A percentile compares a stretch with the other conserved stretches of the same genome.
These are phyloP conservation scores for Zopfochytrium polystomum DNA, from an alignment of 371 early-diverging fungal genomes.

Conservation along the genomic window DNA sequence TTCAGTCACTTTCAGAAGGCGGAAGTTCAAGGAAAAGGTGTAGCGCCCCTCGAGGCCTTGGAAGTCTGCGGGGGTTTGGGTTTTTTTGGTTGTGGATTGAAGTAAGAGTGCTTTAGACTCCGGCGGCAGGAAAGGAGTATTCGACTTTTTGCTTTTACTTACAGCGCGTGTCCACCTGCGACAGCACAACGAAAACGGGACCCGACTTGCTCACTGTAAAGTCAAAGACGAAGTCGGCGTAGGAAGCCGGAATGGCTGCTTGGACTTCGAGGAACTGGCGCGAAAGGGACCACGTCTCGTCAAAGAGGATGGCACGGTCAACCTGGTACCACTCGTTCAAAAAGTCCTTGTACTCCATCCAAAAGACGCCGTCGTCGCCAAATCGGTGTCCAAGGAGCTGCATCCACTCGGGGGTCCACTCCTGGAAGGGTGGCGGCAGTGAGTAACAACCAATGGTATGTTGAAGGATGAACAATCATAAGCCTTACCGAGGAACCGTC, in stretches of 20 bases:
- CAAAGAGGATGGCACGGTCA: slow-evolving; percentile 41
- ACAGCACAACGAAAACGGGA: slow-evolving; percentile 19
- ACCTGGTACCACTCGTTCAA: slow-evolving; percentile 35
- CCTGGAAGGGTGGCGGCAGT: no score
- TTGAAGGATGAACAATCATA: no score
- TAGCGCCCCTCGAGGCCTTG: no score
- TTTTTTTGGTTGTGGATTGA: no score
- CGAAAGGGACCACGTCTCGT: slow-evolving; percentile 17
- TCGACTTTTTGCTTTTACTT: background rate
- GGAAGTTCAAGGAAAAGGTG: no score
- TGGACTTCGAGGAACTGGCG: slow-evolving; percentile 7
- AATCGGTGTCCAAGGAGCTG: slow-evolving; percentile 32
- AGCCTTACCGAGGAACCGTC: slow-evolving; percentile 30
- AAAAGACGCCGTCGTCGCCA: slow-evolving; percentile 47
- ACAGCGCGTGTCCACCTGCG: slow-evolving; percentile 20
- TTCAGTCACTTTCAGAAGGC: no score
- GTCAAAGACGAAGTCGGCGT: slow-evolving; percentile 5
- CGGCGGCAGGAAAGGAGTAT: slow-evolving; percentile 4
- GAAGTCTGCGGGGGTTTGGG: no score
- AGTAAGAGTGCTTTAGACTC: slow-evolving; percentile 2
- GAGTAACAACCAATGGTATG: no score
- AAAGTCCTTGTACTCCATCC: slow-evolving; percentile 43
- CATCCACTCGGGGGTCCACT: slow-evolving; percentile 43
- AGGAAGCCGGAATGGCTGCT: slow-evolving; percentile 13
- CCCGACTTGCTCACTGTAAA: background rate